Evolutionary conservation across 495 filamentous ascomycete genomes (phyloP).

Genomic region (Beverwykella pulmonaria): DNA sequence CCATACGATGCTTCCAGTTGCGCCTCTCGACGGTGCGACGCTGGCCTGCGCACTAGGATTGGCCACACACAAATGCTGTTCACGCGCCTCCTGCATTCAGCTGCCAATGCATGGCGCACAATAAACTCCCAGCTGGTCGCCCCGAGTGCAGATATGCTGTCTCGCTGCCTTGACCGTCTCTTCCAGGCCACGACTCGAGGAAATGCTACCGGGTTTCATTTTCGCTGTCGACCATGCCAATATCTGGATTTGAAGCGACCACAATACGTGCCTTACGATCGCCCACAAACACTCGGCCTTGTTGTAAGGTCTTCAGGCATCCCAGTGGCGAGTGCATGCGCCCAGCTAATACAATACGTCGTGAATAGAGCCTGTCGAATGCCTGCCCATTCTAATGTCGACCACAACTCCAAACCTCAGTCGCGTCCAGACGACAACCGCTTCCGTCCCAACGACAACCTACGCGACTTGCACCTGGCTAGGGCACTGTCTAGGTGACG

Average conservation of each 20-base stretch:
- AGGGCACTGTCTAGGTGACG: slow-evolving; percentile 34
- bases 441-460: slow-evolving; percentile 8
- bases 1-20: neutral
- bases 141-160: neutral
- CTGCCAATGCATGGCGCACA: slow-evolving; percentile 7
- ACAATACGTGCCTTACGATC: neutral
- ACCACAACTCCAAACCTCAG: neutral
- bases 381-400: slow-evolving; percentile 4
- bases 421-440: neutral
- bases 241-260: neutral
- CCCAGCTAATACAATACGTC: no score
- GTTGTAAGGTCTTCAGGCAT: neutral
- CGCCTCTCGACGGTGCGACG: neutral
- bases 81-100: slow-evolving; percentile 9
- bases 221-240: neutral
- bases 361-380: neutral
- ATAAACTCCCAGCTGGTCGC: neutral
- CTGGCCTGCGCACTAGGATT: slow-evolving; percentile 1
- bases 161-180: neutral
- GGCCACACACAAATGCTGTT: neutral
- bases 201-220: neutral
- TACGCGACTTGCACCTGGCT: slow-evolving; percentile 32
- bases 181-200: neutral
- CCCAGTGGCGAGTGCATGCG: no score
- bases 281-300: neutral